A percentile compares a stretch with the other conserved stretches of the same genome.
Conservation (phyloP, 768 basidiomycete species). For the Mycena haematopus region DNA sequence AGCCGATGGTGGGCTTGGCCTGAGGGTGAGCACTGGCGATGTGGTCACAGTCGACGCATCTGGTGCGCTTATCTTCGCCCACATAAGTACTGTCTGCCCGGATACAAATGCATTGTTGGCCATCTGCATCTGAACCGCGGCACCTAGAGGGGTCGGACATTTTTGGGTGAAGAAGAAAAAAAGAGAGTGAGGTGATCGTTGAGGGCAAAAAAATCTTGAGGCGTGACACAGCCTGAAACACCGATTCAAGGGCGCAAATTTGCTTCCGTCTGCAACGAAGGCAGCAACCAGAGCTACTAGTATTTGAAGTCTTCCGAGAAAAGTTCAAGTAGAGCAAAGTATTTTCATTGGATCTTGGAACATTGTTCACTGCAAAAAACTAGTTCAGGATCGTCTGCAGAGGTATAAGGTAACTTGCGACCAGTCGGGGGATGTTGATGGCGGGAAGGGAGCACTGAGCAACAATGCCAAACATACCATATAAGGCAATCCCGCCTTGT, state of each 20-base stretch:
- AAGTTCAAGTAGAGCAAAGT: background rate
- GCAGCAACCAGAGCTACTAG: background rate
- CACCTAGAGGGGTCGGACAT: slow-evolving; percentile 17
- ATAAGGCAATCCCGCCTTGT: background rate
- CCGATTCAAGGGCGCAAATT: background rate
- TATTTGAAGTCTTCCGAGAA: background rate
- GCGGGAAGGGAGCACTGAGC: background rate
- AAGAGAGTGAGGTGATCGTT: background rate
- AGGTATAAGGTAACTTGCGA: background rate
- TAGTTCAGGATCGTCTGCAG: background rate
- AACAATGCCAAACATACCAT: background rate
- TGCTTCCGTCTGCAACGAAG: background rate
- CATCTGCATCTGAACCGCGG: background rate
- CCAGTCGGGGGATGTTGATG: background rate
- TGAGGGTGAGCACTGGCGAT: slow-evolving; percentile 16
- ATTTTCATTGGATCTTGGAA: background rate
- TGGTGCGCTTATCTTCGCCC: background rate
- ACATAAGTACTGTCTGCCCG: background rate
- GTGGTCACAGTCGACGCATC: slow-evolving; percentile 8
- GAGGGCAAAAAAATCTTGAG: background rate
- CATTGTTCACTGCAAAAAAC: background rate
- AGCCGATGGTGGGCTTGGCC: background rate
- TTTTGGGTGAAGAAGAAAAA: background rate
- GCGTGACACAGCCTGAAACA: background rate
- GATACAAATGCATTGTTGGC: slow-evolving; percentile 14